Percentiles rank a stretch among this genome's conserved stretches.
Evolutionary conservation across 345 rosid genomes (phyloP).

Genomic region (Isatis tinctoria): DNA sequence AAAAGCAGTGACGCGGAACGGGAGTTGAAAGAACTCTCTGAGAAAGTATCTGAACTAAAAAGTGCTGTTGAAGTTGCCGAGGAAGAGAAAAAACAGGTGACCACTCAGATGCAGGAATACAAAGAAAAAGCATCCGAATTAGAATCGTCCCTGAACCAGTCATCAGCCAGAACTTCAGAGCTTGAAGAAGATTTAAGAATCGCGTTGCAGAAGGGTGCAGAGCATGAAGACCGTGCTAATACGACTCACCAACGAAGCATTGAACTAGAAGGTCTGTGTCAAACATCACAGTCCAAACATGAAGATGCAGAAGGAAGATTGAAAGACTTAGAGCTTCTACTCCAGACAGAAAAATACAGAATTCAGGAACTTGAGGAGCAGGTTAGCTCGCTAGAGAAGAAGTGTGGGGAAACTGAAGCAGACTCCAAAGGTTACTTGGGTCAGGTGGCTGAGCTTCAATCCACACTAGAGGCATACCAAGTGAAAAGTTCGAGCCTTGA

Average conservation of each 20-base stretch:
- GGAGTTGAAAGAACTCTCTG: conserved; percentile 52
- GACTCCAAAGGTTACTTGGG: conserved; percentile 47
- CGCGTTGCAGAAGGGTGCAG: conserved; percentile 50
- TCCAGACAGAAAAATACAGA: conserved; percentile 82
- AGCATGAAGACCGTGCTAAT: conserved; percentile 64
- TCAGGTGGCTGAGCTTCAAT: conserved; percentile 57
- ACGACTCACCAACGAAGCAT: conserved; percentile 59
- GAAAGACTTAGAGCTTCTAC: conserved; percentile 79
- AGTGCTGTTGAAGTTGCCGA: conserved; percentile 46
- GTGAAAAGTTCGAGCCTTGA: conserved; percentile 69
- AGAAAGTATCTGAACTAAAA: conserved; percentile 52
- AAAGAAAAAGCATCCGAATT: conserved; percentile 45
- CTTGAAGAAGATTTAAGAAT: conserved; percentile 60
- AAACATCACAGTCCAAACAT: conserved; percentile 60
- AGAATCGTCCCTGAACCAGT: conserved; percentile 55
- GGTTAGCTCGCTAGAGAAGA: conserved; percentile 59
- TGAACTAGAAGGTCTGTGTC: conserved; percentile 63
- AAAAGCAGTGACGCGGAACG: conserved; percentile 54
- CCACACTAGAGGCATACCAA: conserved; percentile 71
- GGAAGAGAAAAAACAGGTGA: conserved; percentile 53
- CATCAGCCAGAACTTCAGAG: conserved; percentile 41
- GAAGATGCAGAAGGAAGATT: conserved; percentile 69
- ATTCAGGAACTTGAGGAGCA: conserved; percentile 95
- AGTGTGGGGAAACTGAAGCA: conserved; percentile 58
- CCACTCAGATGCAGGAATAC: conserved; percentile 45